phyloP scores from a whole-genome alignment of 805 yeast species.

The Wickerhamomyces ciferrii region DNA sequence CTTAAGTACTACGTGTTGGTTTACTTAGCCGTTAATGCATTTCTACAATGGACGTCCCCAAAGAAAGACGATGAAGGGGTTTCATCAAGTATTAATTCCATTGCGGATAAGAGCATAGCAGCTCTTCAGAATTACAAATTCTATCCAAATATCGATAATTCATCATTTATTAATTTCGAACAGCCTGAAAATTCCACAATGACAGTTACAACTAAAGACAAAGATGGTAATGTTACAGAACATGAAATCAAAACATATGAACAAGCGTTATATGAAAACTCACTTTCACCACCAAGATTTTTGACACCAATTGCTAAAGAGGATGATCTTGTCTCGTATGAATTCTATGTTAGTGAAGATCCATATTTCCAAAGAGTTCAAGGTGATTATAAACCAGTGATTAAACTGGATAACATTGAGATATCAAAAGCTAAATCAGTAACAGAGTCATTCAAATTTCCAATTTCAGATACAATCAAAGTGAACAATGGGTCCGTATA shows the following conservation, averaged over 20 bases:
- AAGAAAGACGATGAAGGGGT: neutral
- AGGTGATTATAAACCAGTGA: constrained; percentile 1
- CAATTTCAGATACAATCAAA: constrained; percentile 15
- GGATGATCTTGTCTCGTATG: constrained; percentile 11
- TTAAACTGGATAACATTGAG: constrained; percentile 4
- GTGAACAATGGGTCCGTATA: constrained; percentile 27
- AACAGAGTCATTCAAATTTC: constrained; percentile 6
- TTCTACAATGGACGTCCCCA: neutral
- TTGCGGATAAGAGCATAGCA: neutral
- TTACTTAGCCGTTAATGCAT: neutral
- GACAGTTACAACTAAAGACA: neutral
- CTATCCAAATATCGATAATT: constrained; percentile 7
- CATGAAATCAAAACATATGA: constrained; percentile 10
- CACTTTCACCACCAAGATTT: constrained; percentile 12
- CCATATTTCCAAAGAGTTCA: constrained; percentile 2
- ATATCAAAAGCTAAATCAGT: constrained; percentile 8
- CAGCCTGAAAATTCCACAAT: constrained; percentile 8
- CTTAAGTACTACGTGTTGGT: neutral
- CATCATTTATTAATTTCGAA: constrained; percentile 7
- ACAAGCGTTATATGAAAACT: constrained; percentile 20
- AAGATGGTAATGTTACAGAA: constrained; percentile 7
- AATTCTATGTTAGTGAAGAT: constrained; percentile 19
- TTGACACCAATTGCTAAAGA: constrained; percentile 17
- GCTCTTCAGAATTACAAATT: neutral
- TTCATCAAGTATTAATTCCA: neutral